Evolutionary conservation across 495 filamentous ascomycete genomes (phyloP).

Genomic region (Chaetomium tenue): DNA sequence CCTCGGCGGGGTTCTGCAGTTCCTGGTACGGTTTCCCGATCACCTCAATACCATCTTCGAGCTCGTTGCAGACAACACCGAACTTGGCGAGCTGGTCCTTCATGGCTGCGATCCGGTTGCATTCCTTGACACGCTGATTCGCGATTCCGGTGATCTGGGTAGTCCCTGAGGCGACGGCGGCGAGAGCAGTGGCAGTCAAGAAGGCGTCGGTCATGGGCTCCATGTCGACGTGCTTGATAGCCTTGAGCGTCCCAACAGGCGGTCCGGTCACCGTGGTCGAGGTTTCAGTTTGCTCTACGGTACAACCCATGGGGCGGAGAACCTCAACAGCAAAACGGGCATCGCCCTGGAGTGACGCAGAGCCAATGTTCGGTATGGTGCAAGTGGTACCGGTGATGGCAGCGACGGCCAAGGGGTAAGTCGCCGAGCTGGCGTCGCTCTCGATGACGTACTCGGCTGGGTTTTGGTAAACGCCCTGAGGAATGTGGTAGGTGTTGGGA

Average conservation of each 20-base stretch:
- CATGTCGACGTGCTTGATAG: slow-evolving; percentile 80
- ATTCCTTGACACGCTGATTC: slow-evolving; percentile 99
- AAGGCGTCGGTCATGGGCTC: slow-evolving; percentile 99
- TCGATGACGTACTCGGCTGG: slow-evolving; percentile 87
- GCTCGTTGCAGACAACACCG: slow-evolving; percentile 79
- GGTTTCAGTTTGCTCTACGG: slow-evolving; percentile 74
- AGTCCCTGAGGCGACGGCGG: slow-evolving; percentile 81
- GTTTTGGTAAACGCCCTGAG: slow-evolving; percentile 78
- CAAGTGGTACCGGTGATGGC: slow-evolving; percentile 93
- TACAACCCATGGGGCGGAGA: slow-evolving; percentile 88
- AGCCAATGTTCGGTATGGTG: slow-evolving; percentile 94
- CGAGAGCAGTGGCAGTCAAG: slow-evolving; percentile 88
- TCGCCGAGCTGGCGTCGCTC: slow-evolving; percentile 96
- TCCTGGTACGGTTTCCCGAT: slow-evolving; percentile 62
- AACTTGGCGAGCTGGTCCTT: slow-evolving; percentile 95
- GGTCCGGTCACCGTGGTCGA: slow-evolving; percentile 95
- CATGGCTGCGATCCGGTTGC: slow-evolving; percentile 96
- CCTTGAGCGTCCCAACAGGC: slow-evolving; percentile 64
- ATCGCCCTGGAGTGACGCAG: slow-evolving; percentile 88
- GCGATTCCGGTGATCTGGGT: slow-evolving; percentile 92
- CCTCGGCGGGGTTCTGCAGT: slow-evolving; percentile 60
- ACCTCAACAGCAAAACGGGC: slow-evolving; percentile 93
- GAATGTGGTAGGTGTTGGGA: slow-evolving; percentile 91
- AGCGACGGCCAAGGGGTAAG: slow-evolving; percentile 92
- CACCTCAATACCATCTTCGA: slow-evolving; percentile 89